Evolutionary conservation across 352 stramenopile species (phyloP), one percentile per base, ranked within the genome.

Genomic region (Blastocystis sp.): DNA sequence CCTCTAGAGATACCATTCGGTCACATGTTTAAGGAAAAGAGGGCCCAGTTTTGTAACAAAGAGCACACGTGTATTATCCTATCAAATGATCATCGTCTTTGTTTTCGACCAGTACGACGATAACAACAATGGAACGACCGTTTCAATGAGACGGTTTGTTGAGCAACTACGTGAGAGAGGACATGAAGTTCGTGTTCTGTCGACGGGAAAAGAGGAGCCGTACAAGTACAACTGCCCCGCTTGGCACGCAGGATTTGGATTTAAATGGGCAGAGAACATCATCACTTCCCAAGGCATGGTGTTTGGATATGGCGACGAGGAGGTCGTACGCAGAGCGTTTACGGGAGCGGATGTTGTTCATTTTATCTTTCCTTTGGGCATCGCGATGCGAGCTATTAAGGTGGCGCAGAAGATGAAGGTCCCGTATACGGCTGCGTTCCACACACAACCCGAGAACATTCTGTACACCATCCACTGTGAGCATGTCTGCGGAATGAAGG

Each of bases 381-480:
- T 79, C 40, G 69, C 48, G 2, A 40, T 79, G 2, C 27, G 48
- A 14, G 69, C 69, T 65, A 61, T 79, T 11, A 79, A 79, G 40
- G 53, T 79, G 32, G 69, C 69, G 34, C 53, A 61, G 3, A 36
- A 79, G 3, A 79, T 79, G 69, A 61, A 79, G 27, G 51, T 79
- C n/a, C 69, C 69, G n/a, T 65, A 61, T 38, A 79, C 69, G 9
- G 38, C 48, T 27, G 69, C 69, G 1, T 79, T 79, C 69, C 69
- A 79, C 40, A 65, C 53, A 18, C 69, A 79, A 42, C 69, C 69
- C n/a, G 69, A 79, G 53, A 79, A 79, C 53, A 79, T 79, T 65
- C n/a, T 65, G 53, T 79, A 65, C 29, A 79, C 69, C 21, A 61
- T 65, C 53, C 69, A 79, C 16, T 48, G 48, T 34, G 69, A 65